A percentile compares a stretch with the other conserved stretches of the same genome.
Conservation (phyloP, 2,329 filamentous ascomycete species). For the Beauveria rudraprayagi region DNA sequence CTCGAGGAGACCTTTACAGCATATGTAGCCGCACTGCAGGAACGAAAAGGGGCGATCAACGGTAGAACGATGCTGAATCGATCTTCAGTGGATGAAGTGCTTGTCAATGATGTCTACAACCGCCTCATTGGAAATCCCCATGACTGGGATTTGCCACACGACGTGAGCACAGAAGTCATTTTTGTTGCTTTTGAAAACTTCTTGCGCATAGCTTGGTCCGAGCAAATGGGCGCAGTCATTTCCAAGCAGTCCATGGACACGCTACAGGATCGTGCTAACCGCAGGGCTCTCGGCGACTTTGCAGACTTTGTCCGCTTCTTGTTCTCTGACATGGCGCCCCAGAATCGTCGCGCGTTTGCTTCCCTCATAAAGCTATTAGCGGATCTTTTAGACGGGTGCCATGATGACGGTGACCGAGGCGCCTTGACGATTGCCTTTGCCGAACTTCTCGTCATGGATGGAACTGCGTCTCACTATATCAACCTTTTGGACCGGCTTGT, state of each 20-base stretch:
- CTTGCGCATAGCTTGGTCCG: constrained; percentile 76
- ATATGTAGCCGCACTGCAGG: constrained; percentile 74
- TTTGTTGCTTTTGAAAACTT: constrained; percentile 95
- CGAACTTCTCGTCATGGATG: constrained; percentile 72
- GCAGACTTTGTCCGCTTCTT: constrained; percentile 59
- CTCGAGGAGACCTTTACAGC: constrained; percentile 80
- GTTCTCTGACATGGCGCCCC: constrained; percentile 59
- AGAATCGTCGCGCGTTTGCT: constrained; percentile 70
- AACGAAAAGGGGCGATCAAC: constrained; percentile 79
- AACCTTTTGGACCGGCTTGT: constrained; percentile 83
- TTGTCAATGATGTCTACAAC: constrained; percentile 87
- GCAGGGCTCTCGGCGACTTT: constrained; percentile 64
- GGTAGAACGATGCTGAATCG: constrained; percentile 68
- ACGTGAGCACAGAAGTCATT: constrained; percentile 73
- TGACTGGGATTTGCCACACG: constrained; percentile 65
- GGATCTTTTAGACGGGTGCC: constrained; percentile 80
- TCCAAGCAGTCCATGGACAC: constrained; percentile 61
- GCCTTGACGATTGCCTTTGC: constrained; percentile 83
- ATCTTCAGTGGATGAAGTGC: constrained; percentile 62
- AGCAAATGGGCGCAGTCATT: constrained; percentile 80
- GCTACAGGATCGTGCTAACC: constrained; percentile 61
- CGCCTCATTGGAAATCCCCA: constrained; percentile 74
- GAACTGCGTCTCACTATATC: constrained; percentile 73
- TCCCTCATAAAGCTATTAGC: constrained; percentile 78
- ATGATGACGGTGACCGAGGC: constrained; percentile 84